These are phyloP conservation scores for Phaeosphaeria sp. DNA, from an alignment of 2,329 filamentous ascomycete species.

Conservation along the genomic window DNA sequence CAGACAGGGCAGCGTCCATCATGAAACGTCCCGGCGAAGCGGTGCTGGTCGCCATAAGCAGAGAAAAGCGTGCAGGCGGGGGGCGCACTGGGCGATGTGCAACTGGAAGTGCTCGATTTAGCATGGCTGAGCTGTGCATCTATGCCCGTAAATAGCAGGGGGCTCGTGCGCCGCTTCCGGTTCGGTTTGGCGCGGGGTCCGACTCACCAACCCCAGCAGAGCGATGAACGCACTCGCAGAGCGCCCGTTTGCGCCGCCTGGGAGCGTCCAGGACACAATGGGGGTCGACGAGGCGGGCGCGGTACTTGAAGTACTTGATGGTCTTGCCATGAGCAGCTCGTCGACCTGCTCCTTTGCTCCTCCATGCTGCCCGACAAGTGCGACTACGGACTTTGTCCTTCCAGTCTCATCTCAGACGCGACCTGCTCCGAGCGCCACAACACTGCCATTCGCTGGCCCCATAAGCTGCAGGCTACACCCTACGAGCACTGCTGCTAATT, in stretches of 20 bases:
- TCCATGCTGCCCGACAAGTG: constrained; percentile 1
- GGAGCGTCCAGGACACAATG: not conserved
- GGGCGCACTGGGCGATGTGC: constrained; percentile 1
- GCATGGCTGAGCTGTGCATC: constrained; percentile 8
- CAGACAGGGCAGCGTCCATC: not conserved
- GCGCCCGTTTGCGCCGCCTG: not conserved
- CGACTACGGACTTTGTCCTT: constrained; percentile 5
- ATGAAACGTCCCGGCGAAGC: not conserved
- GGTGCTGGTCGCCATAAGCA: not conserved
- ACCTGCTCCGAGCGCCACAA: constrained; percentile 15
- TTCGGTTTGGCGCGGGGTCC: constrained; percentile 3
- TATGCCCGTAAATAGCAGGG: constrained; percentile 3
- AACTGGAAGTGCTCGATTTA: constrained; percentile 5
- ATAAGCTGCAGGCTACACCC: constrained; percentile 13
- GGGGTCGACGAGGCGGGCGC: not conserved
- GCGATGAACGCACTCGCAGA: not conserved
- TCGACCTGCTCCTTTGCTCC: not conserved
- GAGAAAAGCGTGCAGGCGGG: not conserved
- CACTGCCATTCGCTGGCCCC: constrained; percentile 15
- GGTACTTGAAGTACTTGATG: not conserved
- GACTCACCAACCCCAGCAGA: constrained; percentile 3
- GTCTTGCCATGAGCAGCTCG: not conserved
- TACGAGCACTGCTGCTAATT: constrained; percentile 26
- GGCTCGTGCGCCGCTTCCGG: not conserved
- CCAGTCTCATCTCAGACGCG: constrained; percentile 12